Conservation (phyloP, 1,284 basidiomycete species). For the Moesziomyces antarcticus region DNA sequence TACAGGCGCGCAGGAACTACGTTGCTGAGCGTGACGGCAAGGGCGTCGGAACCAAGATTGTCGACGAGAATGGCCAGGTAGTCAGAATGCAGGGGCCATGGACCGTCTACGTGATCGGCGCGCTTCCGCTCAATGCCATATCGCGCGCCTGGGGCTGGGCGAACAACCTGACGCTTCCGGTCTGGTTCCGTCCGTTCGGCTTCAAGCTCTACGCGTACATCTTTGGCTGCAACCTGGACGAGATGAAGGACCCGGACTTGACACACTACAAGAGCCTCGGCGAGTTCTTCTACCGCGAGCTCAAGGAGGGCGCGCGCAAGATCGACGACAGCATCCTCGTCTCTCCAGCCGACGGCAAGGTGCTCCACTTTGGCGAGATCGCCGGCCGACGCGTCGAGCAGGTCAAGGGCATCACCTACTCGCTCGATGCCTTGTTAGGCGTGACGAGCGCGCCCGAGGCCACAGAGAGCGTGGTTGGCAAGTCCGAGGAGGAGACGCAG, state of each 20-base stretch:
- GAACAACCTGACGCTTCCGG: slow-evolving; percentile 82
- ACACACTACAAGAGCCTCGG: slow-evolving; percentile 83
- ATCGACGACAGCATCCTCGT: slow-evolving; percentile 82
- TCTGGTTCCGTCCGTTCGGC: slow-evolving; percentile 91
- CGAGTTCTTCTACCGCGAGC: slow-evolving; percentile 91
- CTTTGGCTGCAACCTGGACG: slow-evolving; percentile 94
- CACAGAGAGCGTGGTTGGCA: slow-evolving; percentile 38
- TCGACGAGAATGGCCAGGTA: slow-evolving; percentile 74
- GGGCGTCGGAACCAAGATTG: slow-evolving; percentile 65
- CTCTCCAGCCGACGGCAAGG: slow-evolving; percentile 90
- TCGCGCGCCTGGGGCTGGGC: slow-evolving; percentile 96
- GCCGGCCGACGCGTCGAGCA: slow-evolving; percentile 86
- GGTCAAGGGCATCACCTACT: slow-evolving; percentile 96
- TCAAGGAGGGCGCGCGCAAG: slow-evolving; percentile 84
- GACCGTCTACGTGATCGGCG: slow-evolving; percentile 96
- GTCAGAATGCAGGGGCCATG: slow-evolving; percentile 88
- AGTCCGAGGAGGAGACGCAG: slow-evolving; percentile 4
- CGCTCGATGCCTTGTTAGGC: slow-evolving; percentile 84
- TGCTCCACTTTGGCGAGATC: slow-evolving; percentile 92
- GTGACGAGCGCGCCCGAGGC: slow-evolving; percentile 48
- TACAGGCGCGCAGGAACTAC: slow-evolving; percentile 78
- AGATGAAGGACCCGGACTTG: slow-evolving; percentile 84
- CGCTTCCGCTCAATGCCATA: slow-evolving; percentile 90
- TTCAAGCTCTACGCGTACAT: slow-evolving; percentile 84
- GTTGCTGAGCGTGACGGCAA: slow-evolving; percentile 62